Evolutionary conservation across 2,329 filamentous ascomycete species (phyloP).

Genomic region (Nannizzia gypsea): DNA sequence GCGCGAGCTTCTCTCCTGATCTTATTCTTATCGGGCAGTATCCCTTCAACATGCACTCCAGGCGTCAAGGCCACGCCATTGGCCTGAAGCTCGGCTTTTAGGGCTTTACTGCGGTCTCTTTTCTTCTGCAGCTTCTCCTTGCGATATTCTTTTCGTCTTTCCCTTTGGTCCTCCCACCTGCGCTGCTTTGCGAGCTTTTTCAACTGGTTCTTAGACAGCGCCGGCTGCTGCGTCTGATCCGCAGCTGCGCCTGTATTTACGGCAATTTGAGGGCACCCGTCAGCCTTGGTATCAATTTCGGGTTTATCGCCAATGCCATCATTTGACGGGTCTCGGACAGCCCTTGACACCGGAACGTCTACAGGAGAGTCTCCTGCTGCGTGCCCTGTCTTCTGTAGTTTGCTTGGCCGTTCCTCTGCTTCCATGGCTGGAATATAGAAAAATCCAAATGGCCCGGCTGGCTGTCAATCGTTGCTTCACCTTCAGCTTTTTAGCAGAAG

Average conservation of each 20-base stretch:
- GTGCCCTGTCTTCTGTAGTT: conserved; percentile 43
- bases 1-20: conserved; percentile 15
- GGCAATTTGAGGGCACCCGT: background rate
- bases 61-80: conserved; percentile 19
- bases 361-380: conserved; percentile 7
- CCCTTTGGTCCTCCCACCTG: conserved; percentile 63
- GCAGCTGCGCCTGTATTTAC: background rate
- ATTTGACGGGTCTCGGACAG: conserved; percentile 1
- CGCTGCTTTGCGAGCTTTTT: conserved; percentile 65
- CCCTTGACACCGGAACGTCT: conserved; percentile 13
- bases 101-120: conserved; percentile 38
- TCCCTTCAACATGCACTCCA: conserved; percentile 9
- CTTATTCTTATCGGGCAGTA: conserved; percentile 14
- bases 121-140: conserved; percentile 46
- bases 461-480: no score
- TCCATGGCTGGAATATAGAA: conserved; percentile 33
- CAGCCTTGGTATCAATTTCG: background rate
- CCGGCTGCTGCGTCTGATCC: conserved; percentile 10
- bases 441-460: no score
- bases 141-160: conserved; percentile 45
- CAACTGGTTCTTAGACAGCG: conserved; percentile 70
- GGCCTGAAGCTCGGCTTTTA: conserved; percentile 25
- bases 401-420: conserved; percentile 40
- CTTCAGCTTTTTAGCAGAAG: no score
- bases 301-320: background rate